phyloP scores from a whole-genome alignment of 805 yeast genomes.

The Ogataea chonburiensis region DNA sequence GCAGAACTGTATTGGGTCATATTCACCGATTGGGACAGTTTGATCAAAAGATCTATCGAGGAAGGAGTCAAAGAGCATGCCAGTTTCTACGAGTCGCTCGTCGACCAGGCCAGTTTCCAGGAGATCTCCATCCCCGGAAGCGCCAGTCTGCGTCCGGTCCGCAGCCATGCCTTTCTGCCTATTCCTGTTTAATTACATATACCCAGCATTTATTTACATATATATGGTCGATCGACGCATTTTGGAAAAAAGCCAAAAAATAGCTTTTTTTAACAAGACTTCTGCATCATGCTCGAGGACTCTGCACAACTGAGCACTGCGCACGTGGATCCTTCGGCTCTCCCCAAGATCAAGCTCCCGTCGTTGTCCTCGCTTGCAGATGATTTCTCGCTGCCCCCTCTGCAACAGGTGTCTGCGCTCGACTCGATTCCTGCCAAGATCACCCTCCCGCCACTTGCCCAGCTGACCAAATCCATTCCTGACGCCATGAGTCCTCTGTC shows the following conservation, averaged over 20 bases:
- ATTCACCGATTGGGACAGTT: slow-evolving; percentile 32
- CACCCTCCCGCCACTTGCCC: slow-evolving; percentile 10
- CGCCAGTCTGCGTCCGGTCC: slow-evolving; percentile 11
- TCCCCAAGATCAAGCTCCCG: slow-evolving; percentile 15
- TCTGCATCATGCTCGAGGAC: slow-evolving; percentile 6
- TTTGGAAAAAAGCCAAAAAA: slow-evolving; percentile 1
- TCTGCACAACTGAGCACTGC: slow-evolving; percentile 2
- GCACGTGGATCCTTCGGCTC: slow-evolving; percentile 2
- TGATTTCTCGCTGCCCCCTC: slow-evolving; percentile 13
- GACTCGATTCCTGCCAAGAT: slow-evolving; percentile 4
- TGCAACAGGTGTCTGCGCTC: background rate
- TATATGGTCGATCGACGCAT: slow-evolving; percentile 3
- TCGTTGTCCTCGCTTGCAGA: slow-evolving; percentile 19
- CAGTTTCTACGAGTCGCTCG: slow-evolving; percentile 5
- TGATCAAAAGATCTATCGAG: slow-evolving; percentile 31
- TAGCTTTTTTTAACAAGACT: slow-evolving; percentile 1
- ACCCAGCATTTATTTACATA: background rate
- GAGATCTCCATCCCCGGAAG: slow-evolving; percentile 12
- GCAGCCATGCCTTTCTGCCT: slow-evolving; percentile 12
- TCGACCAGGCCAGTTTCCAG: slow-evolving; percentile 10
- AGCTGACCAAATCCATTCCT: slow-evolving; percentile 11
- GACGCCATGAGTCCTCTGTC: slow-evolving; percentile 2
- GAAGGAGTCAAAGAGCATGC: slow-evolving; percentile 28
- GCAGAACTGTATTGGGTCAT: slow-evolving; percentile 39
- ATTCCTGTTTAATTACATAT: slow-evolving; percentile 7